Evolutionary conservation across 306 rosid species (phyloP).

Genomic region (Dalbergia cultrata): DNA sequence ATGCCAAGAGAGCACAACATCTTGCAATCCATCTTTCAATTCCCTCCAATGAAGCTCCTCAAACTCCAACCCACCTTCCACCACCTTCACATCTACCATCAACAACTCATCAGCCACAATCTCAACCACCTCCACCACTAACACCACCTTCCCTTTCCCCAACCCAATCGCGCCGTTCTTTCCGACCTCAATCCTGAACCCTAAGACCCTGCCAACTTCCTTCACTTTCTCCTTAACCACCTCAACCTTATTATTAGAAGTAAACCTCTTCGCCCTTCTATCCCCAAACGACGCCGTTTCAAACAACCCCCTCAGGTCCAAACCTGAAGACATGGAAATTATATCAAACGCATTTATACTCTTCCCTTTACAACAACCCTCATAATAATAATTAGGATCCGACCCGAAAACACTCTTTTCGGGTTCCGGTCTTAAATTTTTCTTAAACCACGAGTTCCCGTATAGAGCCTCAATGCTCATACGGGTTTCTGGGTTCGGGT

Average conservation of each 20-base stretch:
- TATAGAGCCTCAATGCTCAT: constrained; percentile 60
- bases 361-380: not conserved
- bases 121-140: constrained; percentile 64
- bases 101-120: constrained; percentile 53
- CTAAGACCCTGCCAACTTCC: constrained; percentile 61
- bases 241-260: constrained; percentile 48
- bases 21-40: constrained; percentile 55
- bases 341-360: constrained; percentile 79
- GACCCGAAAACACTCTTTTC: constrained; percentile 44
- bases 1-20: constrained; percentile 67
- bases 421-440: constrained; percentile 43
- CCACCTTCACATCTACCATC: constrained; percentile 66
- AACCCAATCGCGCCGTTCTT: constrained; percentile 66
- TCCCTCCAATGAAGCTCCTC: constrained; percentile 67
- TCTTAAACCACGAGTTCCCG: constrained; percentile 68
- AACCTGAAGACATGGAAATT: constrained; percentile 79
- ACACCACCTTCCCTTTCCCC: constrained; percentile 67
- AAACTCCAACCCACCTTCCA: constrained; percentile 66
- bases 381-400: not conserved
- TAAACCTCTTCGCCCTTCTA: constrained; percentile 62
- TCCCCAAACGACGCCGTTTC: constrained; percentile 52
- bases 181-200: constrained; percentile 70
- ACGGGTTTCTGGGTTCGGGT: constrained; percentile 75
- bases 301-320: constrained; percentile 76
- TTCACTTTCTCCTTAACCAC: constrained; percentile 64